Base-by-base conservation (phyloP, 257 asterid genomes). In the Misopates orontium region DNA sequence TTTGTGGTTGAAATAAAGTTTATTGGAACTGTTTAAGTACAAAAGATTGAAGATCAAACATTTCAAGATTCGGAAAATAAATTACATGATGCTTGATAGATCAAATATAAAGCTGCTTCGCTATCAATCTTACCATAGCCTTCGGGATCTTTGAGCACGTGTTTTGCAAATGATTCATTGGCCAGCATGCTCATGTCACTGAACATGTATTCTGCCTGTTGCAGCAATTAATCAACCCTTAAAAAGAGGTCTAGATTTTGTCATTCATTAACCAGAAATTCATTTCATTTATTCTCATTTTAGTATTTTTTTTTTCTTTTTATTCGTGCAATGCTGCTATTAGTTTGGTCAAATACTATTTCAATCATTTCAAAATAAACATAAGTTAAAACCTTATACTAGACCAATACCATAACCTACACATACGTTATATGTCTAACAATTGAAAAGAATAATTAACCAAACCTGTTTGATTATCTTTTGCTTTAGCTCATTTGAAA, bases 181-280 rank as follows among this genome's bases (percentile, higher is more conserved):
- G 98, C 97, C 60, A 94, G 84, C 82, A 94, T 78, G 80, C 99
- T 90, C 96, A 88, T 85, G 73, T 90, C 96, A 68, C 98, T 94
- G 60, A 94, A 89, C 76, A 90, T 94, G 69, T 90, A 94, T 65
- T 94, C 99, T 56, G 91, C 97, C 99, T 90, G 84, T 42, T 44
- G 19, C 24, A 61, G 19, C 66, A 25, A 44, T 2, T 7, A 28
- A 28, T 7, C 3, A 39, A 22, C 22, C 10, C 48, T 36, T 36
- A 36, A 4, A 36, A 36, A 36, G 11, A 2, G 6, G 6, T 28
- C 36, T 28, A 2, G 6, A 28, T 28, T 28, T 28, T 28, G 36
- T 28, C 36, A 28, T 28, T 28, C 36, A 28, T 28, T 28, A 28
- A 28, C 36, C 36, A 28, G 6, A 28, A 28, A 6, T 2, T n/a